Evolutionary conservation across 352 stramenopile species (phyloP).

Genomic region (Thraustotheca clavata): DNA sequence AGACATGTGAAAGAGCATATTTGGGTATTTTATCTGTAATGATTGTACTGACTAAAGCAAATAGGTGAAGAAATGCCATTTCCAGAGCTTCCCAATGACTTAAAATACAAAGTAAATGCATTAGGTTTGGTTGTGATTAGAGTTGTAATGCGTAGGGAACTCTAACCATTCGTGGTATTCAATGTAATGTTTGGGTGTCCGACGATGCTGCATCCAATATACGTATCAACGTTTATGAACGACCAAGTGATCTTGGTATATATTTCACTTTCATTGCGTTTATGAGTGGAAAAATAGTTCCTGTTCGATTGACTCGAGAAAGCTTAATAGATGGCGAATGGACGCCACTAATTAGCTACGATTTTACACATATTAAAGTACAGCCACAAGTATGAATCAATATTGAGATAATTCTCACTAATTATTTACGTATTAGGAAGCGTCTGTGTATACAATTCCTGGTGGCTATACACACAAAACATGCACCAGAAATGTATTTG

Average conservation of each 20-base stretch:
- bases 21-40: slow-evolving; percentile 27
- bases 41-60: not conserved
- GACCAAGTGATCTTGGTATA: slow-evolving; percentile 29
- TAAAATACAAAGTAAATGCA: slow-evolving; percentile 38
- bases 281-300: slow-evolving; percentile 28
- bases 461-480: slow-evolving; percentile 47
- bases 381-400: slow-evolving; percentile 30
- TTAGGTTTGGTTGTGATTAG: not conserved
- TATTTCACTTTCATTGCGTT: not conserved
- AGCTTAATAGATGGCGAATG: slow-evolving; percentile 37
- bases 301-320: slow-evolving; percentile 56
- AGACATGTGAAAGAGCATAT: slow-evolving; percentile 62
- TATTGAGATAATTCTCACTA: not conserved
- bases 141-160: slow-evolving; percentile 27
- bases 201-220: slow-evolving; percentile 29
- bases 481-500: slow-evolving; percentile 45
- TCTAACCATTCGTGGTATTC: slow-evolving; percentile 41
- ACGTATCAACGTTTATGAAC: slow-evolving; percentile 51
- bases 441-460: slow-evolving; percentile 38
- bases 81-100: slow-evolving; percentile 39
- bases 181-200: slow-evolving; percentile 61
- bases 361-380: slow-evolving; percentile 43
- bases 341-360: slow-evolving; percentile 52
- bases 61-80: slow-evolving; percentile 42
- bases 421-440: slow-evolving; percentile 1